phyloP scores from a whole-genome alignment of 805 yeast species.

The Candida maris region DNA sequence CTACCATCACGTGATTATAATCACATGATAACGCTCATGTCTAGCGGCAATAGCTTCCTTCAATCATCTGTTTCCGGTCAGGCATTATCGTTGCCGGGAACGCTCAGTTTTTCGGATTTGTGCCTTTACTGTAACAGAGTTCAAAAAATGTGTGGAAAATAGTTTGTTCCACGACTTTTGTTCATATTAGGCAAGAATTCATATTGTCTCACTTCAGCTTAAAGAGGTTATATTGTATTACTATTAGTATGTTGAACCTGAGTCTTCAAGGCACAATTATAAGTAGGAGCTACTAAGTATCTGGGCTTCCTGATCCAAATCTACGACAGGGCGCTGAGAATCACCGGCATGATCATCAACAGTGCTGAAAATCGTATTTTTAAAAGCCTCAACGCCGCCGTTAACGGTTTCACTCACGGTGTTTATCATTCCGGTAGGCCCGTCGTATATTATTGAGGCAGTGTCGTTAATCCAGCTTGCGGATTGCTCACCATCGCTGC shows the following conservation, averaged over 20 bases:
- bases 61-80: too few relatives aligned
- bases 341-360: constrained; percentile 1
- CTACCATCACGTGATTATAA: too few relatives aligned
- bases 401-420: constrained; percentile 51
- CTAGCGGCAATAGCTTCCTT: too few relatives aligned
- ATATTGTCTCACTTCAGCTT: neutral
- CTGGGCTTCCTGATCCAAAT: neutral
- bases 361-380: constrained; percentile 18
- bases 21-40: too few relatives aligned
- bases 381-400: constrained; percentile 23
- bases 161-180: neutral
- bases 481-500: constrained; percentile 3
- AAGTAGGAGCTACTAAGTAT: neutral
- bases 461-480: constrained; percentile 50
- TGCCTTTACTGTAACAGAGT: neutral
- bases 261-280: too few relatives aligned
- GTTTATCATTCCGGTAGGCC: constrained; percentile 68
- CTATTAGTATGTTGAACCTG: too few relatives aligned
- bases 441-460: constrained; percentile 44
- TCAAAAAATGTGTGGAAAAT: neutral
- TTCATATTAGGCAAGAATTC: neutral
- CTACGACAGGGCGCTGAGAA: neutral
- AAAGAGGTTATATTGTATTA: neutral
- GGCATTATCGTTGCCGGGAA: too few relatives aligned
- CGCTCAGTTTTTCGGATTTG: too few relatives aligned